phyloP scores from a whole-genome alignment of 305 asterid genomes.

The Rubia peregrina region DNA sequence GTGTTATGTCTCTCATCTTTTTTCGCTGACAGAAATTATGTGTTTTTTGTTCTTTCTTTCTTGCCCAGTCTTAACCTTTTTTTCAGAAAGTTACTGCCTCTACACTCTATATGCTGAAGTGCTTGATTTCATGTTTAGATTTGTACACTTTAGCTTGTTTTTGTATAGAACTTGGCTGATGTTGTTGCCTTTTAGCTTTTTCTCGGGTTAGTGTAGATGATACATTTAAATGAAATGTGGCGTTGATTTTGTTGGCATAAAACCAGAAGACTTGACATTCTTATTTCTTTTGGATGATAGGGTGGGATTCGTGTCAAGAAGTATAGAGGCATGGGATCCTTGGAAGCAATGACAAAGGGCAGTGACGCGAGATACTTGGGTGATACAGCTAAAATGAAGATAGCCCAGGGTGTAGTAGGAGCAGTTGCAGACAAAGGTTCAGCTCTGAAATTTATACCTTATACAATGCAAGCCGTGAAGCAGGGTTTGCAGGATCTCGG shows the following conservation, averaged over 20 bases:
- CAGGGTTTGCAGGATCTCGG: slow-evolving; percentile 99
- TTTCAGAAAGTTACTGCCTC: neutral
- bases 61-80: neutral
- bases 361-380: slow-evolving; percentile 95
- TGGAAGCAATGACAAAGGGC: slow-evolving; percentile 93
- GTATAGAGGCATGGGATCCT: slow-evolving; percentile 96
- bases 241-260: neutral
- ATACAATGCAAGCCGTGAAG: slow-evolving; percentile 92
- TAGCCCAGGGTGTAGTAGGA: slow-evolving; percentile 98
- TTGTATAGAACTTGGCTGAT: neutral
- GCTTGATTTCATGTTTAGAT: neutral
- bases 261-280: neutral
- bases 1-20: neutral
- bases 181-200: neutral
- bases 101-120: neutral
- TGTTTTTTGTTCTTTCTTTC: no score
- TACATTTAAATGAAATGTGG: neutral
- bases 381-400: slow-evolving; percentile 76
- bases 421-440: slow-evolving; percentile 92
- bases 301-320: slow-evolving; percentile 62
- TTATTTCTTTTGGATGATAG: slow-evolving; percentile 24
- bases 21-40: neutral
- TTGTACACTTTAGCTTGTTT: neutral
- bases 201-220: neutral
- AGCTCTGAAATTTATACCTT: slow-evolving; percentile 69